Evolutionary conservation across 2,329 filamentous ascomycete genomes (phyloP).

Genomic region (Magnaporthiopsis incrustans): DNA sequence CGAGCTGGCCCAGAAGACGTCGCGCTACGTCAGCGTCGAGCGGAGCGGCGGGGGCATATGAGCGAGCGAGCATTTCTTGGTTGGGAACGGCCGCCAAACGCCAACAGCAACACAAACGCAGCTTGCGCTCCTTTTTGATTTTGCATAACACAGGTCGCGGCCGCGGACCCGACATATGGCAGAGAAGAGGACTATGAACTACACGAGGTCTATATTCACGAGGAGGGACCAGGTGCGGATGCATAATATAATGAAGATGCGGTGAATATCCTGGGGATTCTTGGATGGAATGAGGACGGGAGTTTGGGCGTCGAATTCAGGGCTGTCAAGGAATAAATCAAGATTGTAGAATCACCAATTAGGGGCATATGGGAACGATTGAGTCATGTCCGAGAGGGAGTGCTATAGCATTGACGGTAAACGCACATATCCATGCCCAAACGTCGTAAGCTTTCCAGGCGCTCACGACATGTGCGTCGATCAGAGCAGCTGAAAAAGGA

Average conservation of each 20-base stretch:
- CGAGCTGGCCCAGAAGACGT: conserved; percentile 33
- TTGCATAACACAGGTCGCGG: background rate
- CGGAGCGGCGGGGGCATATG: conserved; percentile 40
- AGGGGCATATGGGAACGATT: background rate
- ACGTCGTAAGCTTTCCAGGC: background rate
- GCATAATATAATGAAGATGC: background rate
- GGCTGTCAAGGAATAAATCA: background rate
- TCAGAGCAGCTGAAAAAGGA: background rate
- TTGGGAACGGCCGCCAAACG: too few relatives aligned
- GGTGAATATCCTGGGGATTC: background rate
- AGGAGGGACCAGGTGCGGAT: background rate
- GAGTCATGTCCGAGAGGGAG: background rate
- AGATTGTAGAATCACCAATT: background rate
- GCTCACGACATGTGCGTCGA: too few relatives aligned
- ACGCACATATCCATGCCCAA: background rate
- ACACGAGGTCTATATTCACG: background rate
- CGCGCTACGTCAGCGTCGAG: conserved; percentile 41
- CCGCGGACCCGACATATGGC: too few relatives aligned
- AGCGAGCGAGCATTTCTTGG: background rate
- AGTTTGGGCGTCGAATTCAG: background rate
- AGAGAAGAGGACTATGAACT: background rate
- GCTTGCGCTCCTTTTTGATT: background rate
- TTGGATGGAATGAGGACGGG: background rate
- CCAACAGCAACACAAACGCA: too few relatives aligned
- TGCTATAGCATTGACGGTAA: background rate